These are phyloP conservation scores for Fennellomyces sp. DNA, from an alignment of 371 early-diverging fungal genomes.

Conservation along the genomic window DNA sequence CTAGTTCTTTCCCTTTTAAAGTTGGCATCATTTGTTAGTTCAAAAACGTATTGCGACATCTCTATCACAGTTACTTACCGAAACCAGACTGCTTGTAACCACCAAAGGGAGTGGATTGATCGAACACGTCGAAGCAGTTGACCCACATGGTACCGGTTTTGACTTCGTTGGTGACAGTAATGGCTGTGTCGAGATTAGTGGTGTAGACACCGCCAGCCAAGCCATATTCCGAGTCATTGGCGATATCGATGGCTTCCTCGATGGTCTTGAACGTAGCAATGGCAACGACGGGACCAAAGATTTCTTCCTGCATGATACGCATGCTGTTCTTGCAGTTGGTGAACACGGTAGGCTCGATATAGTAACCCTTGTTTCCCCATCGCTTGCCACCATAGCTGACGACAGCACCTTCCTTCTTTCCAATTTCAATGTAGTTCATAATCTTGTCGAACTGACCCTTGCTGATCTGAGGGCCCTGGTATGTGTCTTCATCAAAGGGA, in stretches of 20 bases:
- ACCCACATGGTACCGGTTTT: slow-evolving; percentile 85
- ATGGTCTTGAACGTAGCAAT: slow-evolving; percentile 74
- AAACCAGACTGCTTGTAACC: slow-evolving; percentile 88
- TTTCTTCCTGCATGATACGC: slow-evolving; percentile 79
- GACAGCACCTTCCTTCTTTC: slow-evolving; percentile 63
- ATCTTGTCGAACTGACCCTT: slow-evolving; percentile 78
- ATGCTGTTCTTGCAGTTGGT: slow-evolving; percentile 65
- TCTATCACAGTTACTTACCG: too few relatives aligned
- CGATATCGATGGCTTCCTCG: slow-evolving; percentile 78
- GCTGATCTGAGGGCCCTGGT: slow-evolving; percentile 81
- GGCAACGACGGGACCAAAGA: slow-evolving; percentile 92
- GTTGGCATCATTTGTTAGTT: too few relatives aligned
- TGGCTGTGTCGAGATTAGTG: slow-evolving; percentile 64
- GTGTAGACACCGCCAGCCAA: slow-evolving; percentile 90
- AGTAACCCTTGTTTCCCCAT: slow-evolving; percentile 73
- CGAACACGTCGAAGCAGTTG: slow-evolving; percentile 47
- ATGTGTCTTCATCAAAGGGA: slow-evolving; percentile 56
- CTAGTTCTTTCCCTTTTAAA: too few relatives aligned
- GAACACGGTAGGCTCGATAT: slow-evolving; percentile 82
- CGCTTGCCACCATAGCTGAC: slow-evolving; percentile 73
- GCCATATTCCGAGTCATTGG: slow-evolving; percentile 82
- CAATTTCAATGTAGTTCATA: slow-evolving; percentile 59
- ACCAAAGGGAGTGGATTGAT: slow-evolving; percentile 79
- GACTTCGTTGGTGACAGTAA: slow-evolving; percentile 61
- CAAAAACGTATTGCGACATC: too few relatives aligned